A percentile compares a stretch with the other conserved stretches of the same genome.
phyloP scores from a whole-genome alignment of 1,284 basidiomycete species.

The Athelia psychrophila region DNA sequence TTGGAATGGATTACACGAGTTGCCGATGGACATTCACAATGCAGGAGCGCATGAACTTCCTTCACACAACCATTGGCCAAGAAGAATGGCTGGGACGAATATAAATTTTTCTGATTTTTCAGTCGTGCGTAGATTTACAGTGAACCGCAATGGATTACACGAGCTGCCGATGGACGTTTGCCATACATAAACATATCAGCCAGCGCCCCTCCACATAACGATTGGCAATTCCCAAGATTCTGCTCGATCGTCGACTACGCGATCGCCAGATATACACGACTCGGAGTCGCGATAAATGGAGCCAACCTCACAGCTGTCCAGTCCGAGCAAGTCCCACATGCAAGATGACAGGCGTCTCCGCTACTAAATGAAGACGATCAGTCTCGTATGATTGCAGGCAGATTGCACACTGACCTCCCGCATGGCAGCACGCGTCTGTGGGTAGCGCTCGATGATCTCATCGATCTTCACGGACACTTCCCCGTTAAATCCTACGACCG shows the following conservation, averaged over 20 bases:
- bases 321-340: background rate
- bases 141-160: too few species aligned
- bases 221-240: background rate
- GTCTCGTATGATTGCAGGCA: background rate
- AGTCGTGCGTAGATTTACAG: too few species aligned
- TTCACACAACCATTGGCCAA: too few species aligned
- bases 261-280: background rate
- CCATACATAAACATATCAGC: too few species aligned
- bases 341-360: background rate
- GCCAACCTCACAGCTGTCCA: slow-evolving; percentile 1
- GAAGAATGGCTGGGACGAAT: slow-evolving; percentile 64
- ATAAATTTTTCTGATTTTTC: slow-evolving; percentile 66
- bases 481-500: background rate
- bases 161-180: too few species aligned
- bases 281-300: background rate
- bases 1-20: too few species aligned
- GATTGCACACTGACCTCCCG: background rate
- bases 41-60: too few species aligned
- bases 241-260: background rate
- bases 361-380: background rate
- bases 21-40: too few species aligned
- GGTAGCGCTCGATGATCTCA: background rate
- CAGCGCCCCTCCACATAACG: background rate
- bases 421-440: background rate
- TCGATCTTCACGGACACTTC: background rate